Evolutionary conservation across 2,329 filamentous ascomycete genomes (phyloP).

Genomic region (Harringtonia lauricola): DNA sequence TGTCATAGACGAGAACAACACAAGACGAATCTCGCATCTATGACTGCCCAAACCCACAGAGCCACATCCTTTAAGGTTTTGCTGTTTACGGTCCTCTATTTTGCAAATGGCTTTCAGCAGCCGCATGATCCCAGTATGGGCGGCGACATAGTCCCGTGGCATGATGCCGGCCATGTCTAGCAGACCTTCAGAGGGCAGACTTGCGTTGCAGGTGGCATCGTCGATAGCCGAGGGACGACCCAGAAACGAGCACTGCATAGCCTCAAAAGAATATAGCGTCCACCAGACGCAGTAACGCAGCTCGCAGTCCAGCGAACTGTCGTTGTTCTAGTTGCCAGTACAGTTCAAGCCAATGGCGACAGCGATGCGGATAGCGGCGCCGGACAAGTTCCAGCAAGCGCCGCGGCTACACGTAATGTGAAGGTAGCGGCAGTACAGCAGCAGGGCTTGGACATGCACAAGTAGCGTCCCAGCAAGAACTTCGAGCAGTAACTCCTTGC

Average conservation of each 20-base stretch:
- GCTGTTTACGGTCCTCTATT: no score
- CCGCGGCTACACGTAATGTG: constrained; percentile 1
- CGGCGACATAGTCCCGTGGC: constrained; percentile 2
- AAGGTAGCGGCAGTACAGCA: constrained; percentile 2
- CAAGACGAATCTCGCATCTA: no score
- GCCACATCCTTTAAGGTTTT: no score
- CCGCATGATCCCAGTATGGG: no score
- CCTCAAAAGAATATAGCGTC: constrained; percentile 18
- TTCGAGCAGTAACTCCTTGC: constrained; percentile 1
- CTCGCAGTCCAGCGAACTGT: constrained; percentile 18
- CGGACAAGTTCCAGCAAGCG: constrained; percentile 1
- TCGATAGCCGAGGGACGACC: constrained; percentile 17
- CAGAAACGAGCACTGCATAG: constrained; percentile 17
- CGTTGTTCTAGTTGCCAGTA: constrained; percentile 1
- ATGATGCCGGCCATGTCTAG: constrained; percentile 13
- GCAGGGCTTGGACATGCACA: constrained; percentile 2
- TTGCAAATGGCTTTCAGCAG: no score
- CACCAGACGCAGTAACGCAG: constrained; percentile 18
- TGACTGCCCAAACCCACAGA: no score
- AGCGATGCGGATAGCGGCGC: neutral
- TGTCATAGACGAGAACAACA: no score
- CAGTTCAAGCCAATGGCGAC: constrained; percentile 1
- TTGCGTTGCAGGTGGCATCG: constrained; percentile 16
- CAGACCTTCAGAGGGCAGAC: constrained; percentile 13
- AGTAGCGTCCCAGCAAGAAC: constrained; percentile 2